Evolutionary conservation across 2,329 filamentous ascomycete genomes (phyloP), one percentile per base, ranked within the genome.

Genomic region (Fusarium sp.): DNA sequence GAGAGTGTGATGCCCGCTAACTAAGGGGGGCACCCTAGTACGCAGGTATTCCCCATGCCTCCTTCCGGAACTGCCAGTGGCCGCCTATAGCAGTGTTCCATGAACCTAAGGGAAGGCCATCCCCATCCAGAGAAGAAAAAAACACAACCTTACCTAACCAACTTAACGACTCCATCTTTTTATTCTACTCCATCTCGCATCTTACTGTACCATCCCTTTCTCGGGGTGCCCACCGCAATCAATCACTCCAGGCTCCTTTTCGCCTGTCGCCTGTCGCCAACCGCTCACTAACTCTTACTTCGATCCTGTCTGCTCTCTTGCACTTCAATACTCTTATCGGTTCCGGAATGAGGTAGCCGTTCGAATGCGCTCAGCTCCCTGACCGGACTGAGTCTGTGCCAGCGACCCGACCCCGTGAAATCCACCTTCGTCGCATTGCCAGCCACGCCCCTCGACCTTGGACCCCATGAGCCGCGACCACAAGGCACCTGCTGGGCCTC

Each of bases 261-360:
- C 28, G 64, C 61, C 68, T 63, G 66, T 68, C 28, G 64, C 61
- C 68, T 63, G 66, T 54, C 51, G 36, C 47, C 67, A 63, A 70
- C 54, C 58, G 57, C 59, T 59, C 28, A 52, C 60, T 51, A 24
- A 28, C 42, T 59, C 20, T n/a, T 28, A 35, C 42, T 38, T 26
- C 24, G 31, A 49, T 51, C 28, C 20, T 57, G 52, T 60, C 66
- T 66, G 58, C 59, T 65, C 56, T 71, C 64, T 61, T 65, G 52
- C 52, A 49, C 54, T 55, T 70, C 62, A 63, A 59, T 44, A 63
- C 45, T 58, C 38, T 67, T 74, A 49, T 71, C 72, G 59, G 75
- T 78, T 78, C 67, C 87, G 87, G 86, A 87, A 90, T 90, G 88
- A 86, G 87, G 88, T 89, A 89, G 86, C 83, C 82, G 80, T 80